phyloP scores from a whole-genome alignment of 1,284 basidiomycete genomes.

The Hemileia vastatrix region DNA sequence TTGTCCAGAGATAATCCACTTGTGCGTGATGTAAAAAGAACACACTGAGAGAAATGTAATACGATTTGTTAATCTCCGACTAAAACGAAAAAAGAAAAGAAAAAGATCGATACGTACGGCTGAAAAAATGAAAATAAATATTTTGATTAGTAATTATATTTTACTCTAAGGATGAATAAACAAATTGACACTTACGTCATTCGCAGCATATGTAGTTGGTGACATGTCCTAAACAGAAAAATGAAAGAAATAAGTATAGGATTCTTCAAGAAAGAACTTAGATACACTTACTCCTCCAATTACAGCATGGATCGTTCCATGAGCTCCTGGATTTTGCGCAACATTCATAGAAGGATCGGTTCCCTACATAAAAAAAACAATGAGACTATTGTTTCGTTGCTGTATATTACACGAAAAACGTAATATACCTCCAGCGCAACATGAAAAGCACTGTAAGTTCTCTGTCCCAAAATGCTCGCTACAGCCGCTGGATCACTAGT shows the following conservation, averaged over 20 bases:
- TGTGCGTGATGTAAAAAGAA: conserved; percentile 16
- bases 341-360: conserved; percentile 6
- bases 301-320: conserved; percentile 13
- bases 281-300: conserved; percentile 19
- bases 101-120: conserved; percentile 5
- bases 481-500: no score
- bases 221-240: conserved; percentile 10
- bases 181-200: conserved; percentile 9
- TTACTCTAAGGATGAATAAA: no score
- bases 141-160: no score
- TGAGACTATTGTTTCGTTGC: no score
- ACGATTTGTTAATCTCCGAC: no score
- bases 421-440: conserved; percentile 14
- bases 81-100: neutral
- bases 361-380: no score
- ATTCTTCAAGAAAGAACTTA: neutral
- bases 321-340: conserved; percentile 5
- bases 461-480: no score
- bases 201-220: conserved; percentile 15
- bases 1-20: conserved; percentile 12
- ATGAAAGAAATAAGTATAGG: neutral
- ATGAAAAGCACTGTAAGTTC: no score
- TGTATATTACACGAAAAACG: no score
- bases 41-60: neutral
- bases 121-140: no score